Base-by-base conservation (phyloP, 805 yeast genomes). In the Saccharomycopsis fibuligera region DNA sequence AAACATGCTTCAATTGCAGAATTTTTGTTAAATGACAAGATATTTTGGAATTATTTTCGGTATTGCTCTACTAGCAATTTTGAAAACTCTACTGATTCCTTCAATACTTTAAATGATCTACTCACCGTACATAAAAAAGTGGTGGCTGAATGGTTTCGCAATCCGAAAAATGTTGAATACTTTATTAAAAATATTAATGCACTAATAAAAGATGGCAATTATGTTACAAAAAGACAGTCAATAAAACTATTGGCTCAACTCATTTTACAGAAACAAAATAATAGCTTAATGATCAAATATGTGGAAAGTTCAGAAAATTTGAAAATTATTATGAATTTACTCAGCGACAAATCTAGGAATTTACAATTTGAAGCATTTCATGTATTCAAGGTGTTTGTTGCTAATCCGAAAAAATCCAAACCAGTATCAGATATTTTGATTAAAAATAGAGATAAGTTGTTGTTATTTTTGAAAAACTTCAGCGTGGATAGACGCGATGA, bases 301-400 rank as follows among this genome's bases (percentile, higher is more conserved):
- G 87, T 89, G 53, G 83, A 80, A 58, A 82, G 83, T 46, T 80
- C 93, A 1, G 88, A 83, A 45, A 89, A 89, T 62, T 69, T 93
- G 59, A 93, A 91, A 63, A 67, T 89, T 48, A 76, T 87, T 24
- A 93, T 93, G 99, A 74, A 83, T 33, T 66, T 89, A 53, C 68
- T 93, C 55, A 82, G 93, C 51, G 97, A 91, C 64, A 86, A 84
- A 65, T 87, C 95, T 54, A 86, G 84, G 60, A 90, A 90, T 63
- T 74, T 93, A 50, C 96, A 90, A 62, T 66, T 79, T 47, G 98
- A 93, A 63, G 89, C 96, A 3, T 93, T 93, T 61, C 90, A 93
- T 56, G 83, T 91, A 35, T 91, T 93, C 69, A 93, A 91, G 67
- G 85, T 90, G 35, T 88, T 93, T 65, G 89, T 89, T n/a, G 98